Base-by-base conservation (phyloP, 371 early-diverging fungal species). In the Quaeritorhiza haematococci region DNA sequence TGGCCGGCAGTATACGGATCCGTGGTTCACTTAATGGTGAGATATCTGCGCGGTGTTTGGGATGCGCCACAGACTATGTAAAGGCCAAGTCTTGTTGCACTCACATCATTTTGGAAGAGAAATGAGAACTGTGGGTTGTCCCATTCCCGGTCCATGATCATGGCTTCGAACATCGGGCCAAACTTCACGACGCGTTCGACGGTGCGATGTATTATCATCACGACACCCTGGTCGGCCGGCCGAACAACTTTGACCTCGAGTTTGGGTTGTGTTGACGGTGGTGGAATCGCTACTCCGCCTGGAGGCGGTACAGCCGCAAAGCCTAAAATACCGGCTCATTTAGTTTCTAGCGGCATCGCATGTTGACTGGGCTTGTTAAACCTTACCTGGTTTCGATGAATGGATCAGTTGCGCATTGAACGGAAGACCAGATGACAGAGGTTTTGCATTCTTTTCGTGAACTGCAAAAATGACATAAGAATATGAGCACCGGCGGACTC, bases 191-290 rank as follows among this genome's bases (percentile, higher is more conserved):
- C 90, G n/a, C 88, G 80, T 60, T 94, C 93, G 8, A 93, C 73
- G 21, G 83, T 80, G 29, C 92, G 80, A 67, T 96, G 94, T n/a
- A 96, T 93, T 43, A 81, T 66, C 45, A 82, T 75, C 24, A 83
- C 59, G 6, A 76, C 55, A 24, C 73, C 74, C 1, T 61, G 69
- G 63, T 91, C 82, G 19, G 64, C 65, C 3, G 94, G 94, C 27
- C 77, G 74, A 0, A 46, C 49, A 1, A 93, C 91, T 8, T 64
- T 73, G 0, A 92, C 63, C 24, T 72, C 68, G 21, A 61, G 62
- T 44, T 45, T 23, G 21, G 7, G 42, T 26, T 35, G 48, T 0
- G 64, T 29, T 3, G 28, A 63, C 58, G 33, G 33, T 38, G 79
- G 51, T 76, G 64, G 46, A 75, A 73, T 53, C 45, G 53, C 19